Conservation (phyloP, 768 basidiomycete genomes). For the Suillus ampliporus region DNA sequence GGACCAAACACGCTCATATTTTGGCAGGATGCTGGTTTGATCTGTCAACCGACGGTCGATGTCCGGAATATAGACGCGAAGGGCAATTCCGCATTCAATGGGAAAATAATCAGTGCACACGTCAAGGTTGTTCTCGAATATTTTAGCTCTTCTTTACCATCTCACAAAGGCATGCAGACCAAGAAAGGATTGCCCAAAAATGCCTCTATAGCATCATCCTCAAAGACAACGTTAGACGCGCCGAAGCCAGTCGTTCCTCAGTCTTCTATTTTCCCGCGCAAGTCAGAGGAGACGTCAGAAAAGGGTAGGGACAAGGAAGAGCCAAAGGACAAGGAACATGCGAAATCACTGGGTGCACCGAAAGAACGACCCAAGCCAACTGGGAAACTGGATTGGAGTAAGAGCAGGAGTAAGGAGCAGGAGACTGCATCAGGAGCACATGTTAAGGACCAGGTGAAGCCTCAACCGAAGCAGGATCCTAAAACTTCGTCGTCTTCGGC, state of each 20-base stretch:
- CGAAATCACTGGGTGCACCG: constrained; percentile 19
- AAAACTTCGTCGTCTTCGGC: not conserved
- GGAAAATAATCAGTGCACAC: constrained; percentile 52
- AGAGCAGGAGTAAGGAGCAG: constrained; percentile 53
- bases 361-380: constrained; percentile 40
- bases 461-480: not conserved
- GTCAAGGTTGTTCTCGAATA: constrained; percentile 48
- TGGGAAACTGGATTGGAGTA: constrained; percentile 69
- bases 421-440: constrained; percentile 2
- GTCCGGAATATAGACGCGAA: constrained; percentile 41
- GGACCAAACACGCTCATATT: not conserved
- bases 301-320: constrained; percentile 34
- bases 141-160: not conserved
- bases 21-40: constrained; percentile 50
- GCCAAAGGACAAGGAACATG: constrained; percentile 30
- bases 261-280: constrained; percentile 7
- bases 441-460: not conserved
- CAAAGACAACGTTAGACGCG: constrained; percentile 49
- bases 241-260: constrained; percentile 18
- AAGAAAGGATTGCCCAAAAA: constrained; percentile 1
- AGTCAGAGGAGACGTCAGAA: constrained; percentile 19
- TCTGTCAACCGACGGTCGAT: constrained; percentile 41
- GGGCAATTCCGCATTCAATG: constrained; percentile 31
- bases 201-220: constrained; percentile 40
- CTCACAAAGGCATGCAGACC: not conserved